Percentiles rank a stretch among this genome's conserved stretches.
These are phyloP conservation scores for Fusarium tanahbumbuense DNA, from an alignment of 2,329 filamentous ascomycete species.

Conservation along the genomic window DNA sequence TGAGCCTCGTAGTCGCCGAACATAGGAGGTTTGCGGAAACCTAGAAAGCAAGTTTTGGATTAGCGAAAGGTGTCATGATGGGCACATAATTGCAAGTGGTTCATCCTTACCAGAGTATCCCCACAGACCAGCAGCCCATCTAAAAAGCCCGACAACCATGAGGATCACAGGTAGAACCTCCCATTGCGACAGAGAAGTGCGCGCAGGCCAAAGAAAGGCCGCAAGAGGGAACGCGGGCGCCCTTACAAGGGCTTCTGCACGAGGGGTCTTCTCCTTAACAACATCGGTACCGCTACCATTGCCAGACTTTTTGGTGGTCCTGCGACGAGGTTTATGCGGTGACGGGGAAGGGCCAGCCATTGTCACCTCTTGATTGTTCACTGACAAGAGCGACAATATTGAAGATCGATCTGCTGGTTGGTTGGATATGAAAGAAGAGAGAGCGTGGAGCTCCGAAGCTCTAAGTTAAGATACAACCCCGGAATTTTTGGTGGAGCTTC, in stretches of 20 bases:
- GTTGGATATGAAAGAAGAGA: conserved; percentile 25
- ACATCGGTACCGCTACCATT: conserved; percentile 51
- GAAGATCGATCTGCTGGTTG: conserved; percentile 16
- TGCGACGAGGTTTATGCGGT: conserved; percentile 70
- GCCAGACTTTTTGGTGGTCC: conserved; percentile 61
- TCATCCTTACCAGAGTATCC: conserved; percentile 82
- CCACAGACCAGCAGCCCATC: conserved; percentile 94
- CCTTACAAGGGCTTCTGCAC: conserved; percentile 60
- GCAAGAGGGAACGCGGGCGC: conserved; percentile 88
- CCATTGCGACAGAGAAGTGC: conserved; percentile 89
- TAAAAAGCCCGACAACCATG: conserved; percentile 90
- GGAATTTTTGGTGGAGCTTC: conserved; percentile 41
- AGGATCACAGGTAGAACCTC: conserved; percentile 87
- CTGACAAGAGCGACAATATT: conserved; percentile 24
- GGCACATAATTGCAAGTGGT: neutral
- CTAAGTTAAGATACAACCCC: conserved; percentile 23
- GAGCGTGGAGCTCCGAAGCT: conserved; percentile 32
- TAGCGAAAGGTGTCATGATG: conserved; percentile 26
- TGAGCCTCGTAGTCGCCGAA: conserved; percentile 98
- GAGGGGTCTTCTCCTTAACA: conserved; percentile 45
- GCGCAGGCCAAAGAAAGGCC: conserved; percentile 93
- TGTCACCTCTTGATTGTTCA: conserved; percentile 49
- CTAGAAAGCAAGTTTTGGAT: conserved; percentile 55
- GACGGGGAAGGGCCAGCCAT: conserved; percentile 67
- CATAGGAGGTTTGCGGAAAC: conserved; percentile 85